These are phyloP conservation scores for Corallochytrium limacisporum DNA, from an alignment of 78 protist genomes.

Conservation along the genomic window DNA sequence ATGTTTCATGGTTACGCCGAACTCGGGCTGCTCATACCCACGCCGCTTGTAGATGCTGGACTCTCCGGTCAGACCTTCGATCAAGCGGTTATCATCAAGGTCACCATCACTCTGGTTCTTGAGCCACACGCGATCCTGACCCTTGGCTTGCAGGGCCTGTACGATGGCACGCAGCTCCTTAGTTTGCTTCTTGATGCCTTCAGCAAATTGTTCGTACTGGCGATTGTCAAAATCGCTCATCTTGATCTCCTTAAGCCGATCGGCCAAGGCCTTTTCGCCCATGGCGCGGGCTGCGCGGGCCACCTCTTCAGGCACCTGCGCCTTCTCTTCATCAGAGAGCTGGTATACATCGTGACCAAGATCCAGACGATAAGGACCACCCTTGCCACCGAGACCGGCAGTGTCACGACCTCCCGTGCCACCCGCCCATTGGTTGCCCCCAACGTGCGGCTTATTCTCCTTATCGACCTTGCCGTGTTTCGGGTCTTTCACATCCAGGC, in stretches of 20 bases:
- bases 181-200: neutral
- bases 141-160: constrained; percentile 22
- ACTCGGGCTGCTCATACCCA: neutral
- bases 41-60: constrained; percentile 6
- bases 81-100: constrained; percentile 37
- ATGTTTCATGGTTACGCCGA: neutral
- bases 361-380: constrained; percentile 54
- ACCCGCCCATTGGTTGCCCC: constrained; percentile 63
- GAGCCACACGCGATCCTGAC: constrained; percentile 44
- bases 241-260: constrained; percentile 11
- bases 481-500: constrained; percentile 5
- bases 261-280: constrained; percentile 9
- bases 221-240: neutral
- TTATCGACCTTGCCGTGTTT: constrained; percentile 28
- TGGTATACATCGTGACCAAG: constrained; percentile 17
- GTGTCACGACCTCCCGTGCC: constrained; percentile 68
- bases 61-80: constrained; percentile 49
- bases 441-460: constrained; percentile 34
- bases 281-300: constrained; percentile 20
- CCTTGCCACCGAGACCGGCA: constrained; percentile 60
- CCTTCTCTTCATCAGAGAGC: constrained; percentile 3
- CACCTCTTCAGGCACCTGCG: constrained; percentile 19
- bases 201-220: neutral
- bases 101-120: constrained; percentile 32
- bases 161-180: constrained; percentile 17